Evolutionary conservation across 1,284 basidiomycete species (phyloP), one percentile per base, ranked within the genome.

Genomic region (Microstroma glucosiphilum): DNA sequence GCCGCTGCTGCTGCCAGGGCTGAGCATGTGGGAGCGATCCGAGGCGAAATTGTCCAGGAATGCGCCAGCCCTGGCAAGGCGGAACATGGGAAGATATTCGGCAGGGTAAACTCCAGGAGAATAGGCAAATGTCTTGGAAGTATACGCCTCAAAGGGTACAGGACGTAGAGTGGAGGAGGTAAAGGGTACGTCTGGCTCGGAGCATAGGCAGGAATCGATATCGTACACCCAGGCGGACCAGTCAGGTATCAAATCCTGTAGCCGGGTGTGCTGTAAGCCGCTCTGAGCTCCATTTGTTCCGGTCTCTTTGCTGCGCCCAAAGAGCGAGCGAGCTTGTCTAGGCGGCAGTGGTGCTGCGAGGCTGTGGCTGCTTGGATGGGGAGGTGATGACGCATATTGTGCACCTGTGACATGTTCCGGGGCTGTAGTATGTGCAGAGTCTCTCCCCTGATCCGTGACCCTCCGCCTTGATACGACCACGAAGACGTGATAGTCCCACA

Each of bases 401-500:
- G 30, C 30, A 12, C 19, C 19, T 25, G 48, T 37, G 26, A 1
- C 3, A 46, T 6, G 61, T 56, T 0, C 49, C 53, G 2, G 13
- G 0, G 2, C 60, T 43, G 0, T 64, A 11, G 11, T 4, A 37
- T 25, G 11, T 23, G 4, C 30, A 6, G 17, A 60, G 2, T 65
- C 11, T 17, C 64, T 59, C 11, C 58, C 54, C 46, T 61, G 66
- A 37, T n/a, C n/a, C n/a, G n/a, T n/a, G n/a, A 37, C 30, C 30
- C 9, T 37, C 30, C 30, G 30, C 30, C 30, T 37, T 1, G 65
- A 70, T 6, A 62, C 68, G 1, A 61, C 21, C 1, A 64, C 61
- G 2, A 73, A 56, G 37, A 73, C 71, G 49, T 73, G 71, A 26
- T 75, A 75, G 51, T 75, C 72, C 72, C 72, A 75, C 0, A 75